Conservation (phyloP, 2,329 filamentous ascomycete genomes). For the Ophiostoma novo-ulmi region DNA sequence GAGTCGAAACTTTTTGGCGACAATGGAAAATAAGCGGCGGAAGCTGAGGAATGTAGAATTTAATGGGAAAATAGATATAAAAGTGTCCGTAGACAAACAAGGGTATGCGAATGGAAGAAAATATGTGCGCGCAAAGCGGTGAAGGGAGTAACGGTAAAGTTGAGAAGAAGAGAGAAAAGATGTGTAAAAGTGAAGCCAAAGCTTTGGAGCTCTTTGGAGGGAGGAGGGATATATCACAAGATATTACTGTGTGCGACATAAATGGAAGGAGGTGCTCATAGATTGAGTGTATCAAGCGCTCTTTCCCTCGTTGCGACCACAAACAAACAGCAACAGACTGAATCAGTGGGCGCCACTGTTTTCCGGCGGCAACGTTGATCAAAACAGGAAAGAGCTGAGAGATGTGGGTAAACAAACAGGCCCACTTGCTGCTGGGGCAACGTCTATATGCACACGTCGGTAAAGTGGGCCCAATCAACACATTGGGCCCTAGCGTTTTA, state of each 20-base stretch:
- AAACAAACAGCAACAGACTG: not conserved
- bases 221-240: constrained; percentile 22
- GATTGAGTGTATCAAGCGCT: not conserved
- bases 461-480: constrained; percentile 12
- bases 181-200: constrained; percentile 15
- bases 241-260: constrained; percentile 7
- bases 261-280: not conserved
- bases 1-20: not conserved
- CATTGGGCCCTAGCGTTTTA: not conserved
- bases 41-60: not conserved
- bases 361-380: constrained; percentile 19
- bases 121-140: not conserved
- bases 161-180: constrained; percentile 4
- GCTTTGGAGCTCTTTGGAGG: not conserved
- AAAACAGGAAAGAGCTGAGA: constrained; percentile 25
- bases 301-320: constrained; percentile 15
- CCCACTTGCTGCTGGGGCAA: constrained; percentile 24
- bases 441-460: constrained; percentile 14
- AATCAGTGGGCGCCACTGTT: constrained; percentile 9
- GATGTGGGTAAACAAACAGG: constrained; percentile 24
- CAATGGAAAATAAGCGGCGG: not conserved
- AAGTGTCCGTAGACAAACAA: not conserved
- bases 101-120: not conserved
- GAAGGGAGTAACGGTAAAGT: not conserved
- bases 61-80: not conserved